phyloP scores from a whole-genome alignment of 768 basidiomycete species.

The Lactarius psammicola region DNA sequence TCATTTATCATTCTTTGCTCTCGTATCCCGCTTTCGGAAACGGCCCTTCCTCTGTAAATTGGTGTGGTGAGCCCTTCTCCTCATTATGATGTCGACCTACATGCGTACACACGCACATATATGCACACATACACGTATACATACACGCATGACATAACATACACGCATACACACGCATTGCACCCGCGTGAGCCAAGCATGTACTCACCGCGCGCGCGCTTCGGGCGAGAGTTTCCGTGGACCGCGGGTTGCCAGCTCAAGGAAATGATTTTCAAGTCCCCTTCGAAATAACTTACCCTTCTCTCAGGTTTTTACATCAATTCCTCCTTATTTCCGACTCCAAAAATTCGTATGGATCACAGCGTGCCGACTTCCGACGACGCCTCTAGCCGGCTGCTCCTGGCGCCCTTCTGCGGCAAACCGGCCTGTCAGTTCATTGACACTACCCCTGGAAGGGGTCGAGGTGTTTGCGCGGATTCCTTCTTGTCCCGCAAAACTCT shows the following conservation, averaged over 20 bases:
- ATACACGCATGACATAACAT: background rate
- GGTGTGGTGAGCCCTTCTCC: conserved; percentile 73
- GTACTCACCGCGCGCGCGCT: background rate
- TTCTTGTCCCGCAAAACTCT: conserved; percentile 56
- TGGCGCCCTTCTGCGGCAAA: conserved; percentile 87
- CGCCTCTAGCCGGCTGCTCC: conserved; percentile 44
- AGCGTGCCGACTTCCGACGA: background rate
- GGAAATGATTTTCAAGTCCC: conserved; percentile 33
- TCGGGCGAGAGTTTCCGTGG: conserved; percentile 11
- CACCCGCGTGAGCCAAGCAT: background rate
- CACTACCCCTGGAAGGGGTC: conserved; percentile 47
- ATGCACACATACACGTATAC: background rate
- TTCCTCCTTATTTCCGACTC: conserved; percentile 59
- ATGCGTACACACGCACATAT: background rate
- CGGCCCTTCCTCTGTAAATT: conserved; percentile 72
- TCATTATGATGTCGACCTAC: no score
- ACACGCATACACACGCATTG: background rate
- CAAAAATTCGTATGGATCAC: conserved; percentile 30
- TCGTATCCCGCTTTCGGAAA: conserved; percentile 70
- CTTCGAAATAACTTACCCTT: conserved; percentile 24
- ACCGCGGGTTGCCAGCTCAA: conserved; percentile 27
- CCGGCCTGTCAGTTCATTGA: conserved; percentile 88
- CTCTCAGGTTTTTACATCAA: conserved; percentile 81
- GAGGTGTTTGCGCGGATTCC: conserved; percentile 87
- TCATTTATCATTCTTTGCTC: conserved; percentile 75